Conservation (phyloP, 345 rosid species). For the Aurinia saxatilis region DNA sequence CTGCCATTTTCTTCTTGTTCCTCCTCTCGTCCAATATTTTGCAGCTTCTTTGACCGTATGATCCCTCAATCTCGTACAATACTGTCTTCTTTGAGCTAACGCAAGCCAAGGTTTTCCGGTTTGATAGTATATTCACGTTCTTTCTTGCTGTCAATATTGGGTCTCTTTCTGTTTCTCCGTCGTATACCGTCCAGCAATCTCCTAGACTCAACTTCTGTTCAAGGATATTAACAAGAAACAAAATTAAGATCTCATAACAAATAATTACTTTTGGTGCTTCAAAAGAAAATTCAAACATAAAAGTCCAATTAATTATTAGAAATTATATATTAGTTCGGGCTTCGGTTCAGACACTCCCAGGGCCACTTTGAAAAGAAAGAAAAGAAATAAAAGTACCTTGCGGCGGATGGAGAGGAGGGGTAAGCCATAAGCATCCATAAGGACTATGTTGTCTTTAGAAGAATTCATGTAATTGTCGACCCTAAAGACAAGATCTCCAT, state of each 20-base stretch:
- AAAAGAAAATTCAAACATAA: too few species aligned
- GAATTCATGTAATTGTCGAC: constrained; percentile 79
- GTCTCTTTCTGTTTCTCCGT: constrained; percentile 57
- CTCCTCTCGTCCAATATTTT: constrained; percentile 49
- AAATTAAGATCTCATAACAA: not conserved
- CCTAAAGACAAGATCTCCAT: constrained; percentile 66
- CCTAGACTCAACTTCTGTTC: constrained; percentile 60
- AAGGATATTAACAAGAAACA: not conserved
- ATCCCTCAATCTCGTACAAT: constrained; percentile 71
- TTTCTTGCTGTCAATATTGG: constrained; percentile 54
- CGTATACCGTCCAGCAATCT: constrained; percentile 78
- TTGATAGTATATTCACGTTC: constrained; percentile 36
- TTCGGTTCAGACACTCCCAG: too few species aligned
- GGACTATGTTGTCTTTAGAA: constrained; percentile 53
- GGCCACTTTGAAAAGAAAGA: not conserved
- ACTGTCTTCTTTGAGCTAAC: constrained; percentile 26
- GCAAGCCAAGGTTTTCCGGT: constrained; percentile 48
- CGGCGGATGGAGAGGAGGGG: constrained; percentile 95
- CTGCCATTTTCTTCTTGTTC: constrained; percentile 38
- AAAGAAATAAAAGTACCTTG: constrained; percentile 41
- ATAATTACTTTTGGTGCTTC: not conserved
- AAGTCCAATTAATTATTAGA: too few species aligned
- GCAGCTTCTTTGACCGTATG: constrained; percentile 60
- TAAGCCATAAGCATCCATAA: constrained; percentile 82
- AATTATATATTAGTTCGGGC: too few species aligned